Base-by-base conservation (phyloP, 495 filamentous ascomycete species). In the Podospora fimiseda region DNA sequence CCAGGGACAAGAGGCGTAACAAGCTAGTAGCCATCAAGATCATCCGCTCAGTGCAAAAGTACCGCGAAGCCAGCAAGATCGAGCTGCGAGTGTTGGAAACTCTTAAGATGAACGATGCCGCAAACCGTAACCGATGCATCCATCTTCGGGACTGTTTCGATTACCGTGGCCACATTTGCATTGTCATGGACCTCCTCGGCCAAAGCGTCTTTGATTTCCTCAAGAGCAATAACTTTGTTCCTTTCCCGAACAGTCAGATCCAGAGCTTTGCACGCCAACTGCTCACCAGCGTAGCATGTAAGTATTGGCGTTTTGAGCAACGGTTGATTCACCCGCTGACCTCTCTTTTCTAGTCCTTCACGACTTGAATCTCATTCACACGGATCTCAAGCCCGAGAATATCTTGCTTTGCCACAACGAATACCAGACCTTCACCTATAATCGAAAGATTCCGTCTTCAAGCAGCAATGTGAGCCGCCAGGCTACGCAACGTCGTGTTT, bases 181-280 rank as follows among this genome's bases (percentile, higher is more conserved):
- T 98, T 61, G 93, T 98, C 59, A 98, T 94, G 66, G 93, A 96
- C 67, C 75, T 98, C 16, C 78, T 96, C 19, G 93, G 93, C 19
- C 91, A 95, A 60, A 96, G 92, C 63, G 93, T 98, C 16, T 98
- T 98, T 68, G 93, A 98, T 73, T 98, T 98, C 62, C 75, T 98
- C 41, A 98, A 98, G 73, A 83, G 83, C 60, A 97, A 97, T 66
- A 75, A 77, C 43, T 98, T 97, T 67, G 89, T 94, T 20, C 93
- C 93, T 2, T 98, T 98, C 67, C 93, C 93, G n/a, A 96, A 93
- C 76, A 96, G 90, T 61, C 91, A 98, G 66, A 98, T 98, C 53
- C 93, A 97, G 68, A 89, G 80, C 61, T 97, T 98, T 76, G 93
- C 93, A 11, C 82, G 92, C 39, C 93, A 98, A 63, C 73, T 98